A percentile compares a stretch with the other conserved stretches of the same genome.
Conservation (phyloP, 805 yeast species). For the Starmerella gropengiesseri region DNA sequence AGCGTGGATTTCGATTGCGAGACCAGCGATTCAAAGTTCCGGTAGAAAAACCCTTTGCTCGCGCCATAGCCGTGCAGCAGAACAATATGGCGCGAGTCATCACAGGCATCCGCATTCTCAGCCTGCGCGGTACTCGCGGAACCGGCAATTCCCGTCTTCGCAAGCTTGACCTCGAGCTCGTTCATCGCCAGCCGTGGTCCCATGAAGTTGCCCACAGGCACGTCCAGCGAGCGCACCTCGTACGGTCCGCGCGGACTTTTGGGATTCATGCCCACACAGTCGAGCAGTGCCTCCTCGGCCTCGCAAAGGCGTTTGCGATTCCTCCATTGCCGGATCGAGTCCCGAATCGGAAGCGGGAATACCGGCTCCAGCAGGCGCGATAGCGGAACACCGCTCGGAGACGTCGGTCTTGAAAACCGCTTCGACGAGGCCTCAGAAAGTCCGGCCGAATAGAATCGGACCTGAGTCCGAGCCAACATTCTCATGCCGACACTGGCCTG, state of each 20-base stretch:
- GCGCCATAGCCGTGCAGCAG: constrained; percentile 92
- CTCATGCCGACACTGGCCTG: constrained; percentile 2
- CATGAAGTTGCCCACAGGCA: constrained; percentile 25
- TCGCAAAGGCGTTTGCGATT: constrained; percentile 28
- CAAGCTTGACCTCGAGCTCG: constrained; percentile 48
- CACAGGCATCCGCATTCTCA: constrained; percentile 9
- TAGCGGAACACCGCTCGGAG: constrained; percentile 31
- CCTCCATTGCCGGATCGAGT: constrained; percentile 38
- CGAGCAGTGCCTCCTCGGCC: constrained; percentile 44
- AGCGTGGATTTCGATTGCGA: constrained; percentile 45
- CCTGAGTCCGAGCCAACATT: background rate
- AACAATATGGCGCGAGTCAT: constrained; percentile 44
- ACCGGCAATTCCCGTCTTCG: background rate
- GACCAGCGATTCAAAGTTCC: constrained; percentile 48
- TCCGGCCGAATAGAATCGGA: constrained; percentile 3
- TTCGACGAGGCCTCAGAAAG: background rate
- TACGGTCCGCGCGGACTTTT: constrained; percentile 16
- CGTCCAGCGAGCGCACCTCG: constrained; percentile 29
- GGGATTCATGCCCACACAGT: constrained; percentile 42
- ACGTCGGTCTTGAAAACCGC: constrained; percentile 24
- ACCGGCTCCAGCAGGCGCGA: constrained; percentile 24
- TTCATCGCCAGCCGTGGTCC: constrained; percentile 37
- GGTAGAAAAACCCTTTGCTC: constrained; percentile 68
- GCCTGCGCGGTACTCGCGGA: no score
- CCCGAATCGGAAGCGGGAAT: constrained; percentile 31